phyloP scores from a whole-genome alignment of 2,329 filamentous ascomycete genomes.

The Neopestalotiopsis sp. region DNA sequence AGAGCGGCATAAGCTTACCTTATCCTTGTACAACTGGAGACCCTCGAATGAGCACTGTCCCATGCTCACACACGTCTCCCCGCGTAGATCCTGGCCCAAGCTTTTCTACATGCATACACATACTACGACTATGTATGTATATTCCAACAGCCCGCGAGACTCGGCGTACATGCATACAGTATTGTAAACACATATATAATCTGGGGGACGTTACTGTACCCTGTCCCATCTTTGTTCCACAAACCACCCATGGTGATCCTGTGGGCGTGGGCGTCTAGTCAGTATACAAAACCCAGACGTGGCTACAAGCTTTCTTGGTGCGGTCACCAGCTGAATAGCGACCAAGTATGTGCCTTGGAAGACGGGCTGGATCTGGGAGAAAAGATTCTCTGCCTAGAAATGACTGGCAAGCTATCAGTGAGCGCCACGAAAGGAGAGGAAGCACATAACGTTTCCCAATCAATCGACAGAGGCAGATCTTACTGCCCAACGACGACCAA shows the following conservation, averaged over 20 bases:
- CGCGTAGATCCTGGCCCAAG: not conserved
- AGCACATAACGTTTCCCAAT: not conserved
- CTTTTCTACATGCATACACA: not conserved
- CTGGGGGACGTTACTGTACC: not conserved
- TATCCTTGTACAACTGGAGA: not conserved
- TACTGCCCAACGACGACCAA: not conserved
- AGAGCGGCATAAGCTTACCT: not conserved
- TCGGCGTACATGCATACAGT: not conserved
- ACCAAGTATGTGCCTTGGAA: not conserved
- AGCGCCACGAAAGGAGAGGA: not conserved
- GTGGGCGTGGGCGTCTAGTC: not conserved
- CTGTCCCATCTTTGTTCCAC: too few species aligned
- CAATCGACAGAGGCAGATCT: not conserved
- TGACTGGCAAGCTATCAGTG: not conserved
- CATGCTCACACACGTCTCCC: not conserved
- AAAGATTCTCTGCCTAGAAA: not conserved
- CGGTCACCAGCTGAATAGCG: not conserved
- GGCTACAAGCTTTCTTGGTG: not conserved
- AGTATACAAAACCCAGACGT: not conserved
- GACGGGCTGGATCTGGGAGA: not conserved
- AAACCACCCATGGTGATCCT: too few species aligned
- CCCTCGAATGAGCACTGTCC: not conserved
- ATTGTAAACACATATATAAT: not conserved
- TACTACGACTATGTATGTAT: too few species aligned
- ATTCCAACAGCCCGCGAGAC: not conserved